These are phyloP conservation scores for Monosporozyma solicola DNA, from an alignment of 805 yeast species.

Conservation along the genomic window DNA sequence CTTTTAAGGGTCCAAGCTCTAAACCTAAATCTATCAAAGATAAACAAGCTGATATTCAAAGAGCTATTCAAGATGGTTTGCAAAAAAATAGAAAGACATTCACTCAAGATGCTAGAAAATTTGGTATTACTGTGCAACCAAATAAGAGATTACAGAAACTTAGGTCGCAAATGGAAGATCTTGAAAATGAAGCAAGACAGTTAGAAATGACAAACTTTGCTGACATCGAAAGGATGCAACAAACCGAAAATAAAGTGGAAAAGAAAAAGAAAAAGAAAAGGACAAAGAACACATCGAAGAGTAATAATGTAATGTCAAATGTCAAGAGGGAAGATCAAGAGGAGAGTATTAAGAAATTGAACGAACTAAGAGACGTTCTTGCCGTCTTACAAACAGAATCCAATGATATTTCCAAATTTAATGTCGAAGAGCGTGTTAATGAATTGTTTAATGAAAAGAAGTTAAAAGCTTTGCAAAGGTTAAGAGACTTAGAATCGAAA, in stretches of 20 bases:
- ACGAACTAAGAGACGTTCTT: slow-evolving; percentile 46
- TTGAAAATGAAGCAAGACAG: slow-evolving; percentile 77
- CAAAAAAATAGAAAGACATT: slow-evolving; percentile 33
- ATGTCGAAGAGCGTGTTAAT: slow-evolving; percentile 41
- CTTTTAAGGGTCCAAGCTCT: slow-evolving; percentile 17
- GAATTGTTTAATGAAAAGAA: slow-evolving; percentile 54
- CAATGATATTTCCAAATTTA: slow-evolving; percentile 64
- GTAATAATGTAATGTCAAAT: slow-evolving; percentile 15
- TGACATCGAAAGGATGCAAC: slow-evolving; percentile 30
- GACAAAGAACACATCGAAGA: slow-evolving; percentile 15
- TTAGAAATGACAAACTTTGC: slow-evolving; percentile 80
- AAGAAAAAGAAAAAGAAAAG: slow-evolving; percentile 5
- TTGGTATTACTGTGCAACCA: slow-evolving; percentile 50
- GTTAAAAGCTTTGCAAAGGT: slow-evolving; percentile 58
- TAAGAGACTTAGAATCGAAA: slow-evolving; percentile 57
- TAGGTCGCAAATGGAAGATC: slow-evolving; percentile 74
- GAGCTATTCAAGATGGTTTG: slow-evolving; percentile 27
- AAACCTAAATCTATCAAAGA: slow-evolving; percentile 3
- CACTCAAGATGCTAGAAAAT: slow-evolving; percentile 33
- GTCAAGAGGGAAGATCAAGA: slow-evolving; percentile 29
- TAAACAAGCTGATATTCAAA: slow-evolving; percentile 22
- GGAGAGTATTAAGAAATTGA: slow-evolving; percentile 49
- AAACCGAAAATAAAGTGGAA: slow-evolving; percentile 4
- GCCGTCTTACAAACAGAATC: slow-evolving; percentile 62
- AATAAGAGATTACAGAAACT: slow-evolving; percentile 64